Conservation (phyloP, 306 rosid species). For the Carpinus fangiana region DNA sequence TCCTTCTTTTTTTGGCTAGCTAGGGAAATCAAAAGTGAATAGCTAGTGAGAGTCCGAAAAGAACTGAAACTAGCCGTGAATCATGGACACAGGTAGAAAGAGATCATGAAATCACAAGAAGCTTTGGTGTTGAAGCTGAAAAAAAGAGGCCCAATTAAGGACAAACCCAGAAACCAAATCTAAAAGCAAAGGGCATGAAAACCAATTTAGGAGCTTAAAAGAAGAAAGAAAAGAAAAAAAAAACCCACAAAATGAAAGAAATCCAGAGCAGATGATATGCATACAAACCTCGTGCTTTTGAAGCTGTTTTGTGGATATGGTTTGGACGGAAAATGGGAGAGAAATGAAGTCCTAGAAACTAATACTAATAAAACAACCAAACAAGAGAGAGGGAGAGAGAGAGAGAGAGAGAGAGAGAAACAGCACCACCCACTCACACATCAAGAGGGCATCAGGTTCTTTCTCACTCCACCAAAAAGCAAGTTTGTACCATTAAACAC, state of each 20-base stretch:
- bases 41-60: constrained; percentile 6
- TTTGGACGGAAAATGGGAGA: constrained; percentile 7
- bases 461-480: constrained; percentile 34
- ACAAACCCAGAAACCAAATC: background rate
- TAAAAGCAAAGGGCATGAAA: background rate
- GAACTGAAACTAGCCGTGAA: constrained; percentile 14
- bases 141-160: background rate
- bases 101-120: constrained; percentile 27
- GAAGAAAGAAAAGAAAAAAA: background rate
- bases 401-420: constrained; percentile 28
- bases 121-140: background rate
- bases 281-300: constrained; percentile 6
- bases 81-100: background rate
- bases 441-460: constrained; percentile 68
- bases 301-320: background rate
- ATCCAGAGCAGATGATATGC: constrained; percentile 22
- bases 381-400: too few species aligned
- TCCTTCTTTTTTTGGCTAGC: too few species aligned
- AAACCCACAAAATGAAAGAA: constrained; percentile 10
- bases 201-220: background rate
- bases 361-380: background rate
- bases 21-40: background rate
- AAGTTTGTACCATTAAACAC: constrained; percentile 41
- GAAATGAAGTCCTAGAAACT: constrained; percentile 20
- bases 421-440: constrained; percentile 60